Conservation (phyloP, 2,329 filamentous ascomycete genomes). For the Escovopsis sp. region DNA sequence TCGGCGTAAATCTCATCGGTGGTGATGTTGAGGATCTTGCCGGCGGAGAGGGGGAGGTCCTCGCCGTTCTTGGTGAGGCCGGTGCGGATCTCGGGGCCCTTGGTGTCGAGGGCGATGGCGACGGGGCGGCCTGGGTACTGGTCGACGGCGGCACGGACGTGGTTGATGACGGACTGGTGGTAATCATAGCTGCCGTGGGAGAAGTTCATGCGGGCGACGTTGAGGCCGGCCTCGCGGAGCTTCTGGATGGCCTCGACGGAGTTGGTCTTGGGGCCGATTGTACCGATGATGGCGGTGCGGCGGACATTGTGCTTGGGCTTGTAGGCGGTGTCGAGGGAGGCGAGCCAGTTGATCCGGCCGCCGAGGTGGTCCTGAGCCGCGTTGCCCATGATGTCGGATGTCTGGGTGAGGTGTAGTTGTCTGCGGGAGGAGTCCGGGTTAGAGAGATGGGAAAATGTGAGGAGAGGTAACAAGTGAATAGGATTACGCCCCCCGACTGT, state of each 20-base stretch:
- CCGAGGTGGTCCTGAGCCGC: constrained; percentile 79
- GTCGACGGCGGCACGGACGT: constrained; percentile 76
- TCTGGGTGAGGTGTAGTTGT: constrained; percentile 18
- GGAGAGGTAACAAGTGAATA: too few species aligned
- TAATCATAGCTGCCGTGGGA: constrained; percentile 73
- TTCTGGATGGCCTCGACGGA: constrained; percentile 92
- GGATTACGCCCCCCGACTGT: too few species aligned
- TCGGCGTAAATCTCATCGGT: constrained; percentile 88
- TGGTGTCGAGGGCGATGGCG: constrained; percentile 79
- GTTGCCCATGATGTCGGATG: constrained; percentile 31
- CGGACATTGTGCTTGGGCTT: constrained; percentile 79
- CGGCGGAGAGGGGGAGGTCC: constrained; percentile 74
- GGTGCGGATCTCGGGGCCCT: constrained; percentile 47
- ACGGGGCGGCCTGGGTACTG: constrained; percentile 67
- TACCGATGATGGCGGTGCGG: constrained; percentile 96
- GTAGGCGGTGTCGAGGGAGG: constrained; percentile 74
- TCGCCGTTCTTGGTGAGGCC: constrained; percentile 65
- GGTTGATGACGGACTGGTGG: constrained; percentile 95
- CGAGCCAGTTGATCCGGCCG: constrained; percentile 50
- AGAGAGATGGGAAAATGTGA: constrained; percentile 17
- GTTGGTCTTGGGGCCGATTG: constrained; percentile 98
- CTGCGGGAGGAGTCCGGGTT: too few species aligned
- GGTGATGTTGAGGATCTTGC: constrained; percentile 83
- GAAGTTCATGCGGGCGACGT: constrained; percentile 99
- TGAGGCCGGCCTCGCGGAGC: constrained; percentile 79